These are phyloP conservation scores for Candida ortonii DNA, from an alignment of 805 yeast species.

Conservation along the genomic window DNA sequence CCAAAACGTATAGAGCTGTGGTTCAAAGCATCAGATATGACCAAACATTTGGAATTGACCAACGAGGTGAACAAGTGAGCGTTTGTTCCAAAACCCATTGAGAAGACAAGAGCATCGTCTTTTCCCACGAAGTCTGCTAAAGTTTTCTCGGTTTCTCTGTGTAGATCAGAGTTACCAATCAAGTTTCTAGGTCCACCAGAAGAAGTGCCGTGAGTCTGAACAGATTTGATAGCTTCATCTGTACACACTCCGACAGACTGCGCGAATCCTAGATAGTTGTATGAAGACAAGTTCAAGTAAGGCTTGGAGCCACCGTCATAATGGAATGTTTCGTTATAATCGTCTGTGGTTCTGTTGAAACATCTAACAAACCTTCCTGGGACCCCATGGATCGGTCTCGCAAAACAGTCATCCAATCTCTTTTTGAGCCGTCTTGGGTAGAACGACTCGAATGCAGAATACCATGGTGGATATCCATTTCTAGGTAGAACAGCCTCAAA, in stretches of 20 bases:
- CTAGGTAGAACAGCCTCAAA: conserved; percentile 67
- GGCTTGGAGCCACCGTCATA: conserved; percentile 75
- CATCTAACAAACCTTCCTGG: conserved; percentile 91
- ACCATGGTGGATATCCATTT: conserved; percentile 95
- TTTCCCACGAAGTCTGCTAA: conserved; percentile 87
- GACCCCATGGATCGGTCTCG: conserved; percentile 94
- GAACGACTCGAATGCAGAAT: conserved; percentile 88
- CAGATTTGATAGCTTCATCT: conserved; percentile 61
- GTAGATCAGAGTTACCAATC: conserved; percentile 76
- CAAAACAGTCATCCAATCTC: conserved; percentile 91
- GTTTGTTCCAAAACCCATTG: conserved; percentile 96
- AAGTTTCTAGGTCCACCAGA: conserved; percentile 73
- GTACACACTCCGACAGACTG: conserved; percentile 93
- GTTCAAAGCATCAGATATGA: conserved; percentile 90
- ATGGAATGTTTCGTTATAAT: conserved; percentile 60
- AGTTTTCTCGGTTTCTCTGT: conserved; percentile 65
- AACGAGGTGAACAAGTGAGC: conserved; percentile 81
- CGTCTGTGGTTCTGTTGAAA: conserved; percentile 70
- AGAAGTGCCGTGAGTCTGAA: conserved; percentile 71
- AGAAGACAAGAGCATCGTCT: conserved; percentile 79
- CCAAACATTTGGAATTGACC: conserved; percentile 83
- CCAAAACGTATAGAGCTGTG: conserved; percentile 97
- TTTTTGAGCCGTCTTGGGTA: conserved; percentile 88
- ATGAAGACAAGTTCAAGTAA: conserved; percentile 83
- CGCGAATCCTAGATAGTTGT: conserved; percentile 95